phyloP scores from a whole-genome alignment of 345 rosid genomes.

The Gossypium rotundifolium region DNA sequence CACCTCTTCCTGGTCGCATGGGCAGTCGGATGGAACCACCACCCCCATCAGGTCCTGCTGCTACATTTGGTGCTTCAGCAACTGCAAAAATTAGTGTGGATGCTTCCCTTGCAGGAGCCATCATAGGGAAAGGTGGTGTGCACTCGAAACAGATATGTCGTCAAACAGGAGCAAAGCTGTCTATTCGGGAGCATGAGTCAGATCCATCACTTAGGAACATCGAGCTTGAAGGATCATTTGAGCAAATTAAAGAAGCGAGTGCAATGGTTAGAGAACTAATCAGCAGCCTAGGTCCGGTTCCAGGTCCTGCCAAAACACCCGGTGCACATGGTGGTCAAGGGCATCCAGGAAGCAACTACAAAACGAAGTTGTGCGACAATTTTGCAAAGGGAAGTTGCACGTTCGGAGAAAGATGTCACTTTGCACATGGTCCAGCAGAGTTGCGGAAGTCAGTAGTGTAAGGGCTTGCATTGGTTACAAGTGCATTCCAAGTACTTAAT shows the following conservation, averaged over 20 bases:
- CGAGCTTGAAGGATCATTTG: constrained; percentile 81
- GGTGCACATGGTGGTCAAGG: constrained; percentile 28
- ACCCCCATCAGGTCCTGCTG: constrained; percentile 37
- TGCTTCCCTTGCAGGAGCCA: constrained; percentile 79
- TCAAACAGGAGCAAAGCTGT: constrained; percentile 67
- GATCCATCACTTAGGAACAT: constrained; percentile 62
- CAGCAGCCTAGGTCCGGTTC: constrained; percentile 34
- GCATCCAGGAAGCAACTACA: constrained; percentile 52
- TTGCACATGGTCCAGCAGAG: constrained; percentile 85
- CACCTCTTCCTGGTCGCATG: constrained; percentile 38
- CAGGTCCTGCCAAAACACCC: constrained; percentile 21
- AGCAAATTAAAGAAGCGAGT: constrained; percentile 78
- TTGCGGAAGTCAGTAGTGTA: constrained; percentile 50
- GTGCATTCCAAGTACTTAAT: not conserved
- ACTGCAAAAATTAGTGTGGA: constrained; percentile 49
- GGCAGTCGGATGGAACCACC: constrained; percentile 36
- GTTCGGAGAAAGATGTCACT: constrained; percentile 87
- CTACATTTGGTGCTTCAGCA: constrained; percentile 73
- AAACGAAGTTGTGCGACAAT: constrained; percentile 82
- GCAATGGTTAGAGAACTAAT: constrained; percentile 75
- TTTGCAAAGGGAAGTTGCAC: constrained; percentile 73
- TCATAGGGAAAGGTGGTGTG: constrained; percentile 82
- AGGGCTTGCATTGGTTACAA: not conserved
- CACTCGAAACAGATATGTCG: constrained; percentile 74
- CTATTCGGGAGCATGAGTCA: constrained; percentile 65